Conservation (phyloP, 306 rosid species). For the Myrica gale region DNA sequence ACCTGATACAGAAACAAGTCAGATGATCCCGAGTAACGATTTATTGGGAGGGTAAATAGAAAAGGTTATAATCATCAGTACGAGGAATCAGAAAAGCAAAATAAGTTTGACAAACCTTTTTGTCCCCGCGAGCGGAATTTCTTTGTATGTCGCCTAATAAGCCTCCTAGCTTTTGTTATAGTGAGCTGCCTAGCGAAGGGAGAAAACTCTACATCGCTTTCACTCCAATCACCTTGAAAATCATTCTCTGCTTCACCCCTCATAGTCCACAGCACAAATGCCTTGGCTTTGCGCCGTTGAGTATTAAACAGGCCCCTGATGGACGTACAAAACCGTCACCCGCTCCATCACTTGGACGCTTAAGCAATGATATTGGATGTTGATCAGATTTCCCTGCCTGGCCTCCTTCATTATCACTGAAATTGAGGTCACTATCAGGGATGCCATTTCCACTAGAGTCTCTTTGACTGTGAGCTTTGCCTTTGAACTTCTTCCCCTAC, state of each 20-base stretch:
- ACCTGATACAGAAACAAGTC: constrained; percentile 45
- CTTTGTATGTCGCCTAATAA: constrained; percentile 88
- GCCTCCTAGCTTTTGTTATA: constrained; percentile 81
- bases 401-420: constrained; percentile 83
- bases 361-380: constrained; percentile 71
- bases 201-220: constrained; percentile 79
- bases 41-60: not conserved
- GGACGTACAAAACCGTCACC: constrained; percentile 99
- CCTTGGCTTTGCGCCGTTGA: constrained; percentile 93
- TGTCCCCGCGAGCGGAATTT: constrained; percentile 84
- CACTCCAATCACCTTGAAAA: constrained; percentile 96
- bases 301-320: constrained; percentile 86
- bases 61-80: not conserved
- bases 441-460: constrained; percentile 55
- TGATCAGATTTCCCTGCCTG: constrained; percentile 72
- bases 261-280: constrained; percentile 89
- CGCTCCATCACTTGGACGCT: constrained; percentile 94
- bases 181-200: constrained; percentile 96
- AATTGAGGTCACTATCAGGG: constrained; percentile 78
- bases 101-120: constrained; percentile 57
- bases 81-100: constrained; percentile 2
- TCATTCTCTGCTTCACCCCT: constrained; percentile 95
- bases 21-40: not conserved
- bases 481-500: constrained; percentile 93
- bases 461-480: constrained; percentile 70